These are phyloP conservation scores for Exophiala spinifera DNA, from an alignment of 2,329 filamentous ascomycete genomes.

Conservation along the genomic window DNA sequence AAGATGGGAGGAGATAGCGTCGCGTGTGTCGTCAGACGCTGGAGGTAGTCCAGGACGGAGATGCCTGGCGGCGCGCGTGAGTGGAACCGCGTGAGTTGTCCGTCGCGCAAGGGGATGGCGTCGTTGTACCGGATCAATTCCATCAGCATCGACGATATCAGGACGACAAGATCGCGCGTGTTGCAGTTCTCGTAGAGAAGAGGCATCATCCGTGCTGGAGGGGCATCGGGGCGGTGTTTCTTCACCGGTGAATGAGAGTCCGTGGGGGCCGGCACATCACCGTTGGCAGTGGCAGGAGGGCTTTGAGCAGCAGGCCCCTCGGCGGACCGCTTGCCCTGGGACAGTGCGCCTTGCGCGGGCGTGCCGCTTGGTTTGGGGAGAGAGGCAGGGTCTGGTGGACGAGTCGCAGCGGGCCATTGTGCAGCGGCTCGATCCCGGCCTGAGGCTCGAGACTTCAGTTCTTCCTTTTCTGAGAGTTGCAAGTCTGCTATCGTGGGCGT, in stretches of 20 bases:
- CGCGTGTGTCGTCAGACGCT: conserved; percentile 87
- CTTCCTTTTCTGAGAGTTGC: conserved; percentile 20
- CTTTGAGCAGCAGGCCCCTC: conserved; percentile 10
- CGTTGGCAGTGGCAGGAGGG: background rate
- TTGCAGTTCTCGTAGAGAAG: conserved; percentile 75
- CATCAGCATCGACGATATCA: conserved; percentile 93
- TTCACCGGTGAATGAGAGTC: conserved; percentile 35
- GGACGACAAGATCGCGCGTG: conserved; percentile 79
- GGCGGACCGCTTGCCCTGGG: conserved; percentile 19
- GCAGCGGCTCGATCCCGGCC: background rate
- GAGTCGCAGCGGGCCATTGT: background rate
- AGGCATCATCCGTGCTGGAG: conserved; percentile 55
- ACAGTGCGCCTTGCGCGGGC: background rate
- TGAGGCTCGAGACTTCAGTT: background rate
- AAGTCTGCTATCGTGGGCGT: conserved; percentile 34
- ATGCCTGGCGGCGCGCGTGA: conserved; percentile 88
- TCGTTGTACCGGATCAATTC: conserved; percentile 95
- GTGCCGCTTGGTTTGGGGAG: conserved; percentile 1
- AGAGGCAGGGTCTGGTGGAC: conserved; percentile 1
- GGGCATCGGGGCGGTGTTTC: conserved; percentile 44
- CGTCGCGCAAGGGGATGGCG: conserved; percentile 75
- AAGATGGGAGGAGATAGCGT: conserved; percentile 89
- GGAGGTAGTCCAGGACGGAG: conserved; percentile 88
- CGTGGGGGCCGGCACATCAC: background rate
- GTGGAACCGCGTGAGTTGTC: conserved; percentile 89